Conservation (phyloP, 2,329 filamentous ascomycete genomes). For the Thelonectria olida region DNA sequence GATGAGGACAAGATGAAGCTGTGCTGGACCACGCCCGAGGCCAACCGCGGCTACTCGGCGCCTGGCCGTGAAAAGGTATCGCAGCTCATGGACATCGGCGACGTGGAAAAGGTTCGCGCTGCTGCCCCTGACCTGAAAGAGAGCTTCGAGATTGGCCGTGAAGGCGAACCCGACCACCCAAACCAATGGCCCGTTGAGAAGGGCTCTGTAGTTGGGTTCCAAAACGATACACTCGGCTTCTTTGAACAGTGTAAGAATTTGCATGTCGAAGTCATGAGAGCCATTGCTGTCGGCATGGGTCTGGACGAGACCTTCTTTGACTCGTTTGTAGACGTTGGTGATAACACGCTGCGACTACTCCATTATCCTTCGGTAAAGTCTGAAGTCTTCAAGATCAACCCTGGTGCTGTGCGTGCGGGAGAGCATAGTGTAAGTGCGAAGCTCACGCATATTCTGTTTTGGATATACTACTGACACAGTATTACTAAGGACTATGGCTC, state of each 20-base stretch:
- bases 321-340: slow-evolving; percentile 72
- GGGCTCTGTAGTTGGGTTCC: slow-evolving; percentile 63
- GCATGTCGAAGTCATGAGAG: slow-evolving; percentile 82
- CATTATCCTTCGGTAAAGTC: slow-evolving; percentile 78
- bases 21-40: slow-evolving; percentile 75
- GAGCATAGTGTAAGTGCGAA: slow-evolving; percentile 69
- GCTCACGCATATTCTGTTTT: background rate
- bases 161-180: slow-evolving; percentile 66
- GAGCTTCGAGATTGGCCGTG: slow-evolving; percentile 71
- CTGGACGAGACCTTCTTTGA: slow-evolving; percentile 81
- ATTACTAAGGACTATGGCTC: slow-evolving; percentile 62
- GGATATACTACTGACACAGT: background rate
- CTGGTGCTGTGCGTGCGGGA: slow-evolving; percentile 78
- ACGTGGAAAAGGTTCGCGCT: slow-evolving; percentile 67
- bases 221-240: slow-evolving; percentile 77
- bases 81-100: slow-evolving; percentile 59
- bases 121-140: slow-evolving; percentile 73
- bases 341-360: slow-evolving; percentile 77
- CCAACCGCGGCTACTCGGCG: slow-evolving; percentile 78
- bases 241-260: slow-evolving; percentile 77
- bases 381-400: slow-evolving; percentile 71
- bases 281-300: slow-evolving; percentile 84
- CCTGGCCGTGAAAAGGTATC: slow-evolving; percentile 77
- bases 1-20: slow-evolving; percentile 70
- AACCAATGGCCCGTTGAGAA: slow-evolving; percentile 78